Evolutionary conservation across 495 filamentous ascomycete genomes (phyloP).

Genomic region (Parmelia sp.): DNA sequence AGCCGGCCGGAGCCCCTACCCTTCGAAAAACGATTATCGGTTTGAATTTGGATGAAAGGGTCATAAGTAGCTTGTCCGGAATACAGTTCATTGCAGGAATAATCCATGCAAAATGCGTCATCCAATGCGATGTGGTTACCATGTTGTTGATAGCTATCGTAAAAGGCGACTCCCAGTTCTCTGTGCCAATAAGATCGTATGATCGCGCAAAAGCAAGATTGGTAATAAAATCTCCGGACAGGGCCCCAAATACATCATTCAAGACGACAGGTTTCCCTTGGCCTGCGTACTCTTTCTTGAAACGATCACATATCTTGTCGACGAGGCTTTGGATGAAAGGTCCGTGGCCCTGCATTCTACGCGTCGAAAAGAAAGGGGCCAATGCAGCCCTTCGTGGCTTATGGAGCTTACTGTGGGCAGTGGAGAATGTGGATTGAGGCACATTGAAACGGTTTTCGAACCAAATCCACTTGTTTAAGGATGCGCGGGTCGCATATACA

Average conservation of each 20-base stretch:
- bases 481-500: conserved; percentile 3
- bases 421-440: conserved; percentile 14
- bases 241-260: conserved; percentile 17
- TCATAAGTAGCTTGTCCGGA: conserved; percentile 9
- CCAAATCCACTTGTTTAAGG: conserved; percentile 11
- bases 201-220: conserved; percentile 18
- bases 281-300: conserved; percentile 10
- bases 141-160: conserved; percentile 10
- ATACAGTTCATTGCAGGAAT: conserved; percentile 5
- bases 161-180: conserved; percentile 10
- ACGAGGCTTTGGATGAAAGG: conserved; percentile 30
- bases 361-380: conserved; percentile 41
- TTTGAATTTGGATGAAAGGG: conserved; percentile 7
- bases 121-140: conserved; percentile 7
- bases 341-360: conserved; percentile 35
- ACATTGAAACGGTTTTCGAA: conserved; percentile 18
- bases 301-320: conserved; percentile 4
- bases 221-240: conserved; percentile 17
- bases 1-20: no score
- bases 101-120: conserved; percentile 20
- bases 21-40: conserved; percentile 9
- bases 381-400: conserved; percentile 32
- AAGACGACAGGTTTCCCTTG: conserved; percentile 8
- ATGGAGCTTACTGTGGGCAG: conserved; percentile 29
- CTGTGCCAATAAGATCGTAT: conserved; percentile 13